Percentiles rank a stretch among this genome's conserved stretches.
Evolutionary conservation across 164 flowering plant genomes (phyloP).

Genomic region (Liriodendron chinense): DNA sequence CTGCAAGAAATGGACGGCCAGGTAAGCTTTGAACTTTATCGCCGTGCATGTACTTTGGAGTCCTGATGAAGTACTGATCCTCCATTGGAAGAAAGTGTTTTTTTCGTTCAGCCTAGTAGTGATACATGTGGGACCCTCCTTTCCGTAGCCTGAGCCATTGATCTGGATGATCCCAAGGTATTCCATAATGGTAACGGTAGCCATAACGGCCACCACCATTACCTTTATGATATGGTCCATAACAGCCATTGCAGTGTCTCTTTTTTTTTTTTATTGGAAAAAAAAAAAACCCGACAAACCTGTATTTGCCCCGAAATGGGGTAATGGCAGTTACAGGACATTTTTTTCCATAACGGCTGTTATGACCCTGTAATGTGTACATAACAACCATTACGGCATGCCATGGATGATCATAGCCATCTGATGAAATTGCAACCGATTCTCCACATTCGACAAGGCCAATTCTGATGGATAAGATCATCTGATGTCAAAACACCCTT

Average conservation of each 20-base stretch:
- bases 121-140: not conserved
- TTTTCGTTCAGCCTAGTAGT: not conserved
- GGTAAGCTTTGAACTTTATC: slow-evolving; percentile 23
- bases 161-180: not conserved
- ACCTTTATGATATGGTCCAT: not conserved
- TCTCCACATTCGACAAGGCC: too few relatives aligned
- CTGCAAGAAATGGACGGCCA: slow-evolving; percentile 51
- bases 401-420: too few relatives aligned
- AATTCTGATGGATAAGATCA: not conserved
- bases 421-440: too few relatives aligned
- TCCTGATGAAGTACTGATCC: not conserved
- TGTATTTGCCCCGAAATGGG: too few relatives aligned
- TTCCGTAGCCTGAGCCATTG: not conserved
- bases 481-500: not conserved
- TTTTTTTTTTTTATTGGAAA: too few relatives aligned
- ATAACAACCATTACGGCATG: too few relatives aligned
- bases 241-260: too few relatives aligned
- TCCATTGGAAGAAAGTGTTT: not conserved
- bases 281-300: too few relatives aligned
- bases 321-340: not conserved
- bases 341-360: not conserved
- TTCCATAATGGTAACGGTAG: not conserved
- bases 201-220: too few relatives aligned
- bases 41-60: not conserved
- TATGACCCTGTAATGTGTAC: not conserved